Conservation (phyloP, 2,329 filamentous ascomycete species). For the Neonectria neomacrospora region DNA sequence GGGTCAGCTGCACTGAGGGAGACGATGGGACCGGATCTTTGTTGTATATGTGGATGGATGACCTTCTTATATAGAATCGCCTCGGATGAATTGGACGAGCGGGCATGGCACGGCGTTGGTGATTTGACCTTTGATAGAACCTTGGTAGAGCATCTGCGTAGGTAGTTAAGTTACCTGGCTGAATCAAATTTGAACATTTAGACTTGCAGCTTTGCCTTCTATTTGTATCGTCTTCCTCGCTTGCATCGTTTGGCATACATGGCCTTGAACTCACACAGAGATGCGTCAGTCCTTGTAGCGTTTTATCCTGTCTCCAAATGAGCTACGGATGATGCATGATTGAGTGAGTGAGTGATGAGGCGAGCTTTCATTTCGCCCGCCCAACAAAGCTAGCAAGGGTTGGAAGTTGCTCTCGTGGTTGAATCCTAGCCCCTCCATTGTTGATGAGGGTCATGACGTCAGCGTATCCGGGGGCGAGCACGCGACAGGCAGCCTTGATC, state of each 20-base stretch:
- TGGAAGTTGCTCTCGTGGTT: background rate
- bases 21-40: constrained; percentile 9
- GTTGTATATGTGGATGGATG: constrained; percentile 22
- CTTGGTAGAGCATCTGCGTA: background rate
- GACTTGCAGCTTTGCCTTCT: background rate
- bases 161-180: background rate
- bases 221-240: background rate
- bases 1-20: constrained; percentile 25
- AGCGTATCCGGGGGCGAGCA: background rate
- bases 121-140: background rate
- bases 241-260: background rate
- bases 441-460: constrained; percentile 2
- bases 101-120: constrained; percentile 26
- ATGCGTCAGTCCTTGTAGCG: background rate
- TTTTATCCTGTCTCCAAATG: background rate
- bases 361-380: background rate
- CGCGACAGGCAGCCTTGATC: constrained; percentile 1
- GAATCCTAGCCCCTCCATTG: background rate
- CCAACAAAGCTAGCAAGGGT: background rate
- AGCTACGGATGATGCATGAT: background rate
- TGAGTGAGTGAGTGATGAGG: background rate
- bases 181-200: background rate
- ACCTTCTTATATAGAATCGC: background rate
- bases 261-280: background rate
- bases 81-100: constrained; percentile 4